Evolutionary conservation across 371 early-diverging fungal genomes (phyloP).

Genomic region (Funneliformis caledonium): DNA sequence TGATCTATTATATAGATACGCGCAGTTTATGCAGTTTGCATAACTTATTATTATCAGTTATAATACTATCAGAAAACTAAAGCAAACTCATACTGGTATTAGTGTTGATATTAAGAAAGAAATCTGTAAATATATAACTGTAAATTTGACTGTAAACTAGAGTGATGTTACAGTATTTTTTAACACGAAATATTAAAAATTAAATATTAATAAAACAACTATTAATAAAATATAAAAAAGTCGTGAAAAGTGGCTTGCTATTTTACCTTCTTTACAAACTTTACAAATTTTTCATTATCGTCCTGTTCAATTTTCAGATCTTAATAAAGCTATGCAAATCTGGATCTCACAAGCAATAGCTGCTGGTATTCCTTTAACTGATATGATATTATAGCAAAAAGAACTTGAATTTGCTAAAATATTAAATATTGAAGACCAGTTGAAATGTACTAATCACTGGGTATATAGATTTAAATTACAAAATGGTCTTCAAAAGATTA

Average conservation of each 20-base stretch:
- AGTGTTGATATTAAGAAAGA: too few relatives aligned
- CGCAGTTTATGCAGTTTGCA: too few relatives aligned
- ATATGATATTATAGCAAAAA: conserved; percentile 17
- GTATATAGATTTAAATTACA: conserved; percentile 18
- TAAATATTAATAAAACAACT: neutral
- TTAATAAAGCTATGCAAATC: conserved; percentile 6
- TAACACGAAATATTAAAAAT: too few relatives aligned
- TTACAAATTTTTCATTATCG: neutral
- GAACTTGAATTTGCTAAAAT: neutral
- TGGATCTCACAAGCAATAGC: neutral
- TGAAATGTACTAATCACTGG: neutral
- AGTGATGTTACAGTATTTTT: too few relatives aligned
- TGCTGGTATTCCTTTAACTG: neutral
- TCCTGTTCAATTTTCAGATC: too few relatives aligned
- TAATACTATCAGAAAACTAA: too few relatives aligned
- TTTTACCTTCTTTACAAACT: fast-evolving
- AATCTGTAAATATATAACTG: too few relatives aligned
- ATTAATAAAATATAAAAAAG: conserved; percentile 10
- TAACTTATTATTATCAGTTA: too few relatives aligned
- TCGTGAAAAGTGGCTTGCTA: neutral
- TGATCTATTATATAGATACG: too few relatives aligned
- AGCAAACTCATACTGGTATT: too few relatives aligned
- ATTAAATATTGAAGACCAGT: conserved; percentile 2
- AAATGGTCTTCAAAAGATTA: conserved; percentile 7
- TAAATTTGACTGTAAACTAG: too few relatives aligned